These are phyloP conservation scores for Cunninghamia lanceolata DNA, from an alignment of 75 land plant species.

Conservation along the genomic window DNA sequence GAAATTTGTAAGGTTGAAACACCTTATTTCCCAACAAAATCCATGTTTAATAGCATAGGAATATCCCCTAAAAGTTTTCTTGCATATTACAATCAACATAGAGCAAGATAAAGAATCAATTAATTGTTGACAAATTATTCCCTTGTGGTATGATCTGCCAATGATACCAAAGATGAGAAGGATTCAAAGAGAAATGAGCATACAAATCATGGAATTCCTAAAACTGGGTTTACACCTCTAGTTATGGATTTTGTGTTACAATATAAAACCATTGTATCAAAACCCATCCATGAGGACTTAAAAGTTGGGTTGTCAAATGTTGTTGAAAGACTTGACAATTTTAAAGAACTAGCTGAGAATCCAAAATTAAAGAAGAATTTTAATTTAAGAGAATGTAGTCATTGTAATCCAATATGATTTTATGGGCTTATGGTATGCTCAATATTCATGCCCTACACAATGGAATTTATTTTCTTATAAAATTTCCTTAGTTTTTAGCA, in stretches of 20 bases:
- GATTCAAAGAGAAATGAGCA: not conserved
- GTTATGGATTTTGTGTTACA: not conserved
- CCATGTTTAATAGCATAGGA: too few relatives aligned
- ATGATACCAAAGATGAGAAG: not conserved
- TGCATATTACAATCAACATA: not conserved
- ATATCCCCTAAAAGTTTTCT: not conserved
- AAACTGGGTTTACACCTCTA: not conserved
- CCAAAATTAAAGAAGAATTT: not conserved
- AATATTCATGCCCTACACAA: not conserved
- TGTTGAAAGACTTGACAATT: not conserved
- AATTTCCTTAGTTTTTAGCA: not conserved
- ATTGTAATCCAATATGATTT: slow-evolving; percentile 23
- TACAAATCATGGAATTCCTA: not conserved
- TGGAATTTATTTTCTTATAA: not conserved
- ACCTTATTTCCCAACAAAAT: too few relatives aligned
- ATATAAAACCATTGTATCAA: not conserved
- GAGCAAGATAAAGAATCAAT: not conserved
- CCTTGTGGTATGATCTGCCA: not conserved
- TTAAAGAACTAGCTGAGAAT: not conserved
- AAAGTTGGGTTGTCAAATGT: not conserved
- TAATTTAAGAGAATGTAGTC: slow-evolving; percentile 14
- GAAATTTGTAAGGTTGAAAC: too few relatives aligned
- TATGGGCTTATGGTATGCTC: slow-evolving; percentile 21
- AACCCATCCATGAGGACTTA: not conserved
- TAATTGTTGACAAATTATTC: too few relatives aligned